These are phyloP conservation scores for Thermothelomyces thermophilus DNA, from an alignment of 2,329 filamentous ascomycete species.

Conservation along the genomic window DNA sequence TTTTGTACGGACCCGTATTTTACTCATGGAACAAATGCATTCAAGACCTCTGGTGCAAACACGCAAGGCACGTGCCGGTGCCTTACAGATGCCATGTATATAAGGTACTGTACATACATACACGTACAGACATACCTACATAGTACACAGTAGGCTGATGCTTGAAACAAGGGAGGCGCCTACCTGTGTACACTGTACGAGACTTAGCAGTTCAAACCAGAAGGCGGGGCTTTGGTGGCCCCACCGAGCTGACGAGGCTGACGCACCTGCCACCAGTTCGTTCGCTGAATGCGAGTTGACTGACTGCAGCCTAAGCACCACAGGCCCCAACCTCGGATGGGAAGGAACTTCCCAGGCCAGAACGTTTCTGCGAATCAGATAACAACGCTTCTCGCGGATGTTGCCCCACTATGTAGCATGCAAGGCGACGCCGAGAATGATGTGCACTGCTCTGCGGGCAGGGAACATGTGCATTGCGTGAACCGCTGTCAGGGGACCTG, in stretches of 20 bases:
- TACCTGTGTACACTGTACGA: neutral
- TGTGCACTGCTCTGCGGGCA: neutral
- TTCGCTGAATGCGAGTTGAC: neutral
- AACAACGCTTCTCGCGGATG: neutral
- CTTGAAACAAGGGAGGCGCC: too few species aligned
- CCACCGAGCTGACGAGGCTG: neutral
- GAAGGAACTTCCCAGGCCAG: too few species aligned
- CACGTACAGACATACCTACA: too few species aligned
- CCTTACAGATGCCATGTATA: too few species aligned
- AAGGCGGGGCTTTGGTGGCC: neutral
- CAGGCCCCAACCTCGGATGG: neutral
- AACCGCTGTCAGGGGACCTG: neutral
- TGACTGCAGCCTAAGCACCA: too few species aligned
- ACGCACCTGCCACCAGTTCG: neutral
- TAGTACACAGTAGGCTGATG: too few species aligned
- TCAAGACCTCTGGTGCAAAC: too few species aligned
- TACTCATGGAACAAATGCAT: too few species aligned
- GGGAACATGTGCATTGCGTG: neutral
- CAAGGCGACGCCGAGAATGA: neutral
- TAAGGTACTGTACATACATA: too few species aligned
- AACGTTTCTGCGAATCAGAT: neutral
- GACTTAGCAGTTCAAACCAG: neutral
- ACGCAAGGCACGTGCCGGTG: too few species aligned
- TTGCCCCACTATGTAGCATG: neutral
- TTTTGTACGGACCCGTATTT: too few species aligned